phyloP scores from a whole-genome alignment of 2,329 filamentous ascomycete species.

The Metarhizium brunneum region DNA sequence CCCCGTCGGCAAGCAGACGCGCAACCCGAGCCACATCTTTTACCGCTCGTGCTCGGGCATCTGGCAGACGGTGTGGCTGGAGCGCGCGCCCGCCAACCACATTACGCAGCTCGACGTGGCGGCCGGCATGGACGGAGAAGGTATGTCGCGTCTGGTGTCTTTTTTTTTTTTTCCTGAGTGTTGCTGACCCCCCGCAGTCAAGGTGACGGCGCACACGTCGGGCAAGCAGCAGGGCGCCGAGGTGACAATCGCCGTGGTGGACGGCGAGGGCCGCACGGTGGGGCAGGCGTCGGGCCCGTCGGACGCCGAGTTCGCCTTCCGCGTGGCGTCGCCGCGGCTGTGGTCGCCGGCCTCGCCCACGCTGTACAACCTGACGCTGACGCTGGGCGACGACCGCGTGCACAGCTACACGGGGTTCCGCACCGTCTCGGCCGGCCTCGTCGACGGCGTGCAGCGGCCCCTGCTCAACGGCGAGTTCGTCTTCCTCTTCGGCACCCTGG shows the following conservation, averaged over 20 bases:
- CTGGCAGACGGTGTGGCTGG: conserved; percentile 66
- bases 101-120: conserved; percentile 50
- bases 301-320: conserved; percentile 44
- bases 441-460: conserved; percentile 51
- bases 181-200: conserved; percentile 19
- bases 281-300: conserved; percentile 34
- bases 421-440: conserved; percentile 45
- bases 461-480: conserved; percentile 60
- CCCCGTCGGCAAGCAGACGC: conserved; percentile 57
- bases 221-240: conserved; percentile 21
- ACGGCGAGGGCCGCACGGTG: conserved; percentile 29
- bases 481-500: conserved; percentile 59
- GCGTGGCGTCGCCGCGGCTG: conserved; percentile 41
- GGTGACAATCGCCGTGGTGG: conserved; percentile 27
- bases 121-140: conserved; percentile 45
- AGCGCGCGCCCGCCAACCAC: conserved; percentile 47
- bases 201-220: conserved; percentile 43
- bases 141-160: conserved; percentile 23
- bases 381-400: conserved; percentile 40
- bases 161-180: conserved; percentile 20
- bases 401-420: conserved; percentile 62
- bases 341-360: conserved; percentile 57
- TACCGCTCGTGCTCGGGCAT: conserved; percentile 66
- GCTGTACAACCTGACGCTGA: conserved; percentile 55
- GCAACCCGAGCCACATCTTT: conserved; percentile 52